Evolutionary conservation across 2,329 filamentous ascomycete species (phyloP).

Genomic region (Setomelanomma holmii): DNA sequence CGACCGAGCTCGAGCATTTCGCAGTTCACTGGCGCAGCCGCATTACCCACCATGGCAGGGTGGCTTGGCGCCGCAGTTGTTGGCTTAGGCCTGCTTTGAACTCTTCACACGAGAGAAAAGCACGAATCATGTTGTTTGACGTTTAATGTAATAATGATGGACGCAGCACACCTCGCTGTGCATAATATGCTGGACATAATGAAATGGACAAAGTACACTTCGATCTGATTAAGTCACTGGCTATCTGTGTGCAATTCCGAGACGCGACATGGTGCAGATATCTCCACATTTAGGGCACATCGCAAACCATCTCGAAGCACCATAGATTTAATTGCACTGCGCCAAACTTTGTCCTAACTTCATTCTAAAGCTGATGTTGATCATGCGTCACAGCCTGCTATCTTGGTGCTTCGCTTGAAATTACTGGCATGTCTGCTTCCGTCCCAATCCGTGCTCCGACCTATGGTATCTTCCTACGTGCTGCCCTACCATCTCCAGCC

Average conservation of each 20-base stretch:
- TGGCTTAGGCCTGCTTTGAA: conserved; percentile 31
- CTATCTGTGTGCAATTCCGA: neutral
- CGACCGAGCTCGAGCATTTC: conserved; percentile 12
- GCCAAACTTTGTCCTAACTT: too few relatives aligned
- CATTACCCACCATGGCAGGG: conserved; percentile 22
- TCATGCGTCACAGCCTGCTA: too few relatives aligned
- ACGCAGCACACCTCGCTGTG: neutral
- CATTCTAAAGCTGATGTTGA: too few relatives aligned
- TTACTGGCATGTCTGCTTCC: too few relatives aligned
- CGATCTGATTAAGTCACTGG: neutral
- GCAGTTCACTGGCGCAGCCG: conserved; percentile 27
- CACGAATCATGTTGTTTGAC: conserved; percentile 8
- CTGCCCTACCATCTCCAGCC: neutral
- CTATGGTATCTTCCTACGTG: neutral
- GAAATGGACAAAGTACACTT: neutral
- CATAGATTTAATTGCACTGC: too few relatives aligned
- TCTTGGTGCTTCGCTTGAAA: too few relatives aligned
- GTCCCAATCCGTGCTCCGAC: too few relatives aligned
- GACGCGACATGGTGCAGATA: neutral
- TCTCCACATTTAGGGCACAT: too few relatives aligned
- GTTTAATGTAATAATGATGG: conserved; percentile 14
- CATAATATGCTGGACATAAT: conserved; percentile 7
- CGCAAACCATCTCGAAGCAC: too few relatives aligned
- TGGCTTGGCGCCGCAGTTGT: conserved; percentile 34
- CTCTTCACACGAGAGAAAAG: neutral